Evolutionary conservation across 371 early-diverging fungal genomes (phyloP), one percentile per base, ranked within the genome.

Genomic region (Coemansia sp.): DNA sequence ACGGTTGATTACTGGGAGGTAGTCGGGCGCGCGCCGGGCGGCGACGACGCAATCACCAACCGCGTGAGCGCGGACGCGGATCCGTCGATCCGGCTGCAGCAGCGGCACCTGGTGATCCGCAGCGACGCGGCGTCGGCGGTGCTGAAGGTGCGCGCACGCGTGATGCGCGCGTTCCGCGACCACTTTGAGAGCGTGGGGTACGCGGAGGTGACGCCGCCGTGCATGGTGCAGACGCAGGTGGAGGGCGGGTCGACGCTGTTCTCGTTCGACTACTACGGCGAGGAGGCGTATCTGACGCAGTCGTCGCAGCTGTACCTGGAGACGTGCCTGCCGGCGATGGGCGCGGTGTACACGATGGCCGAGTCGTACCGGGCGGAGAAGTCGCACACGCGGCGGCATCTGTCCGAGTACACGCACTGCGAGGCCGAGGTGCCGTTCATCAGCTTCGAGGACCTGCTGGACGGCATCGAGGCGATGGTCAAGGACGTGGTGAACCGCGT

Each of bases 361-460:
- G 96, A 97, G 80, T 97, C 98, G 9, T 99, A 93, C 86, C 90
- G 99, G 72, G 99, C 99, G n/a, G 99, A 99, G 79, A 98, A 96
- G 76, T 96, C 96, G 32, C 93, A 94, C 80, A 99, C 99, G n/a
- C 88, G 99, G 63, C 86, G 99, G 56, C 99, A 99, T 78, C 85
- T 99, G 77, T 93, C 96, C 56, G 98, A 99, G 84, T 99, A 93
- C 81, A 94, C 99, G 36, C 99, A 99, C 82, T 91, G 98, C 75
- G 99, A 99, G 81, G 98, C 93, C 31, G 99, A 99, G 80, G 81
- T 96, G 69, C 92, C 96, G 2, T 99, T 99, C 81, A 93, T 99
- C 60, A 71, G 78, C 41, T 99, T 99, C 78, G 88, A 93, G 32
- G 96, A 96, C 48, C 83, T 99, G 63, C 84, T 99, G 57, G 84